Evolutionary conservation across 108 stramenopile genomes (phyloP).

Genomic region (Stephanodiscus triporus): DNA sequence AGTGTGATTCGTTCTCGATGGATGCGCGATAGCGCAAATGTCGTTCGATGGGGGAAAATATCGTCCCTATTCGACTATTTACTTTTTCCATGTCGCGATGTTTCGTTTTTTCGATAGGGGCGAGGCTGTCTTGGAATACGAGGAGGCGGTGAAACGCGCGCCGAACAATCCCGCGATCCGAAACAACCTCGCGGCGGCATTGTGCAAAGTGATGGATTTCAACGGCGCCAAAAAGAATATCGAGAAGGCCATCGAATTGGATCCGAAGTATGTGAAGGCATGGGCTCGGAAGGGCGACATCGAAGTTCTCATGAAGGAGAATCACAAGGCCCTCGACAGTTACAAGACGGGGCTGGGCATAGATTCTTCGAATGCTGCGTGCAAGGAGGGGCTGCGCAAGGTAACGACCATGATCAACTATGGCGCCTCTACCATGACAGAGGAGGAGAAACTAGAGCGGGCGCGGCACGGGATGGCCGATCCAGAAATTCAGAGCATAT

Average conservation of each 20-base stretch:
- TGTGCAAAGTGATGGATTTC: conserved; percentile 97
- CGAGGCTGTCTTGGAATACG: conserved; percentile 85
- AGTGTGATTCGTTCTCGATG: neutral
- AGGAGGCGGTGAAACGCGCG: conserved; percentile 97
- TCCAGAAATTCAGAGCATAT: conserved; percentile 97
- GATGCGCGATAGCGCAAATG: neutral
- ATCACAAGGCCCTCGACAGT: conserved; percentile 96
- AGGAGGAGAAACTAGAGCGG: conserved; percentile 91
- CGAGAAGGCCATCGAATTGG: conserved; percentile 95
- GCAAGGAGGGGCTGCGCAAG: conserved; percentile 93
- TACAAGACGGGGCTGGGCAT: conserved; percentile 92
- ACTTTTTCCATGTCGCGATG: neutral
- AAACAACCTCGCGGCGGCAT: conserved; percentile 97
- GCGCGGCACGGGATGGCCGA: conserved; percentile 98
- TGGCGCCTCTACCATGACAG: conserved; percentile 78
- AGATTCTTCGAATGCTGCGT: conserved; percentile 88
- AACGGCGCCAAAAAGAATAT: conserved; percentile 92
- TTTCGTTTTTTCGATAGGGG: conserved; percentile 22
- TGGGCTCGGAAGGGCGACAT: conserved; percentile 99
- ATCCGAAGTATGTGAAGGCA: conserved; percentile 98
- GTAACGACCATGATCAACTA: conserved; percentile 77
- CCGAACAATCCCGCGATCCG: conserved; percentile 96
- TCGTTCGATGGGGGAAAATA: neutral
- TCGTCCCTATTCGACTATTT: neutral
- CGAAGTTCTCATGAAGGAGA: conserved; percentile 96